Evolutionary conservation across 768 basidiomycete species (phyloP).

Genomic region (Boletus edulis): DNA sequence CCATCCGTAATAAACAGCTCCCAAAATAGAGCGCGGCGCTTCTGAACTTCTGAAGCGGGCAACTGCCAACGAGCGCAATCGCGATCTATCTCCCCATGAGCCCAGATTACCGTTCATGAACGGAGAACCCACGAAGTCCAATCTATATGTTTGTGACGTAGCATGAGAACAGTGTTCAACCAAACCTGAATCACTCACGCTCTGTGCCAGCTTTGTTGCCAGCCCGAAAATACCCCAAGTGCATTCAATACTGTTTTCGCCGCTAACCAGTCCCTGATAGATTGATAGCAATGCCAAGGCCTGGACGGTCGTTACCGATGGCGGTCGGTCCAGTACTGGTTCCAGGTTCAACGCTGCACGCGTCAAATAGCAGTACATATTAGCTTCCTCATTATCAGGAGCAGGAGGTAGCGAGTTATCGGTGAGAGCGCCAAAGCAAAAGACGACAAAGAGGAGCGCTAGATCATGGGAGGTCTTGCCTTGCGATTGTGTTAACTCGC

Average conservation of each 20-base stretch:
- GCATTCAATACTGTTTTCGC: conserved; percentile 67
- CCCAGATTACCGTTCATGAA: background rate
- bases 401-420: conserved; percentile 51
- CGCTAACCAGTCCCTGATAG: conserved; percentile 63
- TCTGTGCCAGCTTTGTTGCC: conserved; percentile 65
- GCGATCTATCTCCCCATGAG: conserved; percentile 50
- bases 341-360: conserved; percentile 65
- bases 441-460: conserved; percentile 59
- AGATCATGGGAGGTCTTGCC: conserved; percentile 53
- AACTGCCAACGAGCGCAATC: conserved; percentile 73
- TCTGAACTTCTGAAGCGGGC: conserved; percentile 60
- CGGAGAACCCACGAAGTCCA: conserved; percentile 55
- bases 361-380: conserved; percentile 56
- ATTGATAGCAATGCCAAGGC: conserved; percentile 66
- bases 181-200: conserved; percentile 42
- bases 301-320: conserved; percentile 70
- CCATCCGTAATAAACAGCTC: conserved; percentile 72
- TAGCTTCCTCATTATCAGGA: conserved; percentile 51
- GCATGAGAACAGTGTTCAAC: conserved; percentile 1
- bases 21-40: conserved; percentile 70
- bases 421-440: conserved; percentile 60
- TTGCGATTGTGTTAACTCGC: conserved; percentile 8
- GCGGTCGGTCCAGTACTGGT: conserved; percentile 67
- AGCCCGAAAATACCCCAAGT: conserved; percentile 68
- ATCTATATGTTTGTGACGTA: conserved; percentile 39